Evolutionary conservation across 2,329 filamentous ascomycete species (phyloP), one percentile per base, ranked within the genome.

Genomic region (Chaetomium sp.): DNA sequence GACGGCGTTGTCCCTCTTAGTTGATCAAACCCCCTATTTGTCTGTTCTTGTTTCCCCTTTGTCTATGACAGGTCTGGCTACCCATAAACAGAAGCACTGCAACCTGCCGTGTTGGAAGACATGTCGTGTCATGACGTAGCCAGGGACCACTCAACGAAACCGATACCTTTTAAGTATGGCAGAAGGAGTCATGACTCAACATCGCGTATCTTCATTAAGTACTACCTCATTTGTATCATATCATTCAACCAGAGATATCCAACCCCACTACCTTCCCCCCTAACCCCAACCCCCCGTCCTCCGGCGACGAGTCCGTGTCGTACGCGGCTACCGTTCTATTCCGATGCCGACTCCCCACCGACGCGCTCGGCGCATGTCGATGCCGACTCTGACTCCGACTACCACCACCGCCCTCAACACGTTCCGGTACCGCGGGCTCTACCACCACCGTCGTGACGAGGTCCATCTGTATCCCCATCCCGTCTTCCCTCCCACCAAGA

Each of bases 401-500:
- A 27, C 19, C 19, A 27, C 19, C 19, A 27, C 19, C 19, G 3
- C 19, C 19, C 19, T 27, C 19, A 27, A 27, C 19, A 27, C 19
- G 35, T 8, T 45, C 35, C 9, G 14, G 38, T 6, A 7, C 32
- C 4, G 43, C 59, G 32, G 58, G 56, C 53, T 68, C 67, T n/a
- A 70, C 64, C 33, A 65, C 65, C 6, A 69, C 64, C 11, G 59
- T 64, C 2, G 67, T 68, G 11, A 68, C 64, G 44, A 59, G 58
- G 47, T 67, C 66, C 64, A 67, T 63, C 57, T 67, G 62, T n/a
- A 69, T 67, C n/a, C 56, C 60, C 57, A 64, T 40, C 35, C 51
- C 57, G 6, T 47, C 41, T 36, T 51, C 40, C 19, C 54, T 47
- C 40, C 49, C 43, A 6, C 40, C 42, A 12, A 45, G 42, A 27